These are phyloP conservation scores for Puccinia coronata DNA, from an alignment of 1,284 basidiomycete species.

Conservation along the genomic window DNA sequence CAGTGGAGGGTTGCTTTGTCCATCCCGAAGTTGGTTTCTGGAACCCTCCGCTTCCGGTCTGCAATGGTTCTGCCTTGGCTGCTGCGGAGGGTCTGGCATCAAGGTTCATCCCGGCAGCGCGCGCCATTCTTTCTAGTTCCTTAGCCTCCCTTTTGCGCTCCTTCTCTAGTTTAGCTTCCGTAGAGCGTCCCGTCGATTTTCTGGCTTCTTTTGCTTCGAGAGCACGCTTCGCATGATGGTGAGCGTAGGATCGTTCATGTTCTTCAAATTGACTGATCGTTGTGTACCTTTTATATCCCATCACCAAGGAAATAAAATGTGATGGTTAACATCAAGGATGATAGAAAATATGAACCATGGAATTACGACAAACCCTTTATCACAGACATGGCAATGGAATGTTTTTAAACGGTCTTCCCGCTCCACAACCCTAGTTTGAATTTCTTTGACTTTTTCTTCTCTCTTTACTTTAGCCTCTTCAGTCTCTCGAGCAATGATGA, in stretches of 20 bases:
- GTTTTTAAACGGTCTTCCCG: conserved; percentile 44
- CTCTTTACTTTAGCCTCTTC: conserved; percentile 29
- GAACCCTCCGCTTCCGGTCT: conserved; percentile 6
- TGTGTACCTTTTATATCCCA: conserved; percentile 25
- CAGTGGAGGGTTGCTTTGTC: neutral
- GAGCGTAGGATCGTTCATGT: conserved; percentile 50
- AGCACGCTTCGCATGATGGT: conserved; percentile 46
- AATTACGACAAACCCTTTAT: conserved; percentile 40
- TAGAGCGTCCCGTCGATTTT: conserved; percentile 18
- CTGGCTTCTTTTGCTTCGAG: conserved; percentile 43
- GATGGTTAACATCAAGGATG: no score
- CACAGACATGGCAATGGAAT: conserved; percentile 47
- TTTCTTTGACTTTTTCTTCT: conserved; percentile 46
- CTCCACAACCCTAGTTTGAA: conserved; percentile 41
- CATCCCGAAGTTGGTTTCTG: conserved; percentile 26
- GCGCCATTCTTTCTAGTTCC: conserved; percentile 42
- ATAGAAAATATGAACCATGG: neutral
- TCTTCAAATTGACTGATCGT: conserved; percentile 49
- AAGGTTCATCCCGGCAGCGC: conserved; percentile 34
- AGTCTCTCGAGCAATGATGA: conserved; percentile 39
- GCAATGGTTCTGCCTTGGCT: neutral
- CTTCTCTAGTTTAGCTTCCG: conserved; percentile 38
- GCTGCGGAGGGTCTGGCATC: conserved; percentile 1
- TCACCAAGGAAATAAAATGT: neutral
- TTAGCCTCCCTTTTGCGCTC: conserved; percentile 48